These are phyloP conservation scores for Hirsutella rhossiliensis DNA, from an alignment of 2,329 filamentous ascomycete species.

Conservation along the genomic window DNA sequence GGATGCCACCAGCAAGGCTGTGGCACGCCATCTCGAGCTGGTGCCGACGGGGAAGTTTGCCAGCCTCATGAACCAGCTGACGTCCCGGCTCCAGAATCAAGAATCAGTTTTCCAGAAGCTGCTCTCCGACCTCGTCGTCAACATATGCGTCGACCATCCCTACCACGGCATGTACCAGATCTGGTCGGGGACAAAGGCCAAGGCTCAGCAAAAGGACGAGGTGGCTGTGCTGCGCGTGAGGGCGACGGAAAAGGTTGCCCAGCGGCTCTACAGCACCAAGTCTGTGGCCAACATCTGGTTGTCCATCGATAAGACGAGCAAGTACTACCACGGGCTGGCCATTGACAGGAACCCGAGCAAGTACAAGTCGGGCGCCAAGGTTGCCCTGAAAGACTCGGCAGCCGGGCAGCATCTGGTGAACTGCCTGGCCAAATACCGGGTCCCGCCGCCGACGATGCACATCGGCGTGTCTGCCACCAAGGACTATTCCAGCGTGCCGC, in stretches of 20 bases:
- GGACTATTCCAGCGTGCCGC: slow-evolving; percentile 67
- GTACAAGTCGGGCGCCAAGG: slow-evolving; percentile 56
- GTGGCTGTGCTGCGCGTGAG: slow-evolving; percentile 60
- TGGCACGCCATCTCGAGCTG: slow-evolving; percentile 53
- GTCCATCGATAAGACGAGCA: slow-evolving; percentile 62
- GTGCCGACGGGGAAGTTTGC: slow-evolving; percentile 92
- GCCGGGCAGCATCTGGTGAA: slow-evolving; percentile 52
- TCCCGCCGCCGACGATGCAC: slow-evolving; percentile 84
- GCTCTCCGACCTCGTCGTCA: slow-evolving; percentile 60
- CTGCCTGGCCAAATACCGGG: slow-evolving; percentile 49
- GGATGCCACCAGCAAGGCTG: slow-evolving; percentile 63
- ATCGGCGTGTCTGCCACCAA: slow-evolving; percentile 61
- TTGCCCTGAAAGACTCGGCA: slow-evolving; percentile 49
- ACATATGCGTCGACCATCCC: slow-evolving; percentile 85
- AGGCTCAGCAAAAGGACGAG: slow-evolving; percentile 59
- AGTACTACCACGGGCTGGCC: slow-evolving; percentile 51
- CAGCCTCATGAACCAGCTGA: slow-evolving; percentile 86
- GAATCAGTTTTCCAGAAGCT: slow-evolving; percentile 63
- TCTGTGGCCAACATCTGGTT: slow-evolving; percentile 49
- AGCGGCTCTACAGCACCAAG: slow-evolving; percentile 42
- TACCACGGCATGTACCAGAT: slow-evolving; percentile 98
- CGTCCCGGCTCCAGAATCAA: slow-evolving; percentile 74
- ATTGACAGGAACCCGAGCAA: slow-evolving; percentile 50
- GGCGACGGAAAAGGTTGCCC: slow-evolving; percentile 59
- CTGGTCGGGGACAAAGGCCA: slow-evolving; percentile 66